phyloP scores from a whole-genome alignment of 352 stramenopile species.

The Pythium brassicae region DNA sequence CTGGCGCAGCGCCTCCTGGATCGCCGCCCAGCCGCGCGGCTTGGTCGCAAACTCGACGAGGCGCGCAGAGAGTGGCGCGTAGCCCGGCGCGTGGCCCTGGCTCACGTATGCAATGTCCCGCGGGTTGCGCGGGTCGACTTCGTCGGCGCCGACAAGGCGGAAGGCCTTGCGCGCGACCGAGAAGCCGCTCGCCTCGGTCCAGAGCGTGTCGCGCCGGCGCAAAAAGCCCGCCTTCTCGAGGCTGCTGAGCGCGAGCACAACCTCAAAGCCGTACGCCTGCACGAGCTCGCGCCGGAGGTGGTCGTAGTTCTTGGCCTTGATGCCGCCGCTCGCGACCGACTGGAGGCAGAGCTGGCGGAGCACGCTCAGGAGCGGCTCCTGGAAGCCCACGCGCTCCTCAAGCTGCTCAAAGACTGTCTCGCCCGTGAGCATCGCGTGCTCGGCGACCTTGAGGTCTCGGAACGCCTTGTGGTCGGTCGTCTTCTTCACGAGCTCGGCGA shows the following conservation, averaged over 20 bases:
- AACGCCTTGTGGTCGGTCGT: conserved; percentile 92
- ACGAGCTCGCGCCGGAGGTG: conserved; percentile 91
- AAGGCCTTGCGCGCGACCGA: conserved; percentile 85
- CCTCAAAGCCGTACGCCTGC: conserved; percentile 97
- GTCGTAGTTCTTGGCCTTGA: conserved; percentile 94
- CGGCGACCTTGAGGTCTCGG: conserved; percentile 92
- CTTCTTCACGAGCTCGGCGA: conserved; percentile 95
- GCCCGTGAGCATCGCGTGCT: conserved; percentile 95
- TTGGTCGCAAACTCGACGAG: conserved; percentile 90
- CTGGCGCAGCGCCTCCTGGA: conserved; percentile 82
- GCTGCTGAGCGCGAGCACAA: conserved; percentile 90
- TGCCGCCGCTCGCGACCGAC: conserved; percentile 89
- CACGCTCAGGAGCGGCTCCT: conserved; percentile 89
- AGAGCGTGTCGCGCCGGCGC: conserved; percentile 84
- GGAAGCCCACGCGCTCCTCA: conserved; percentile 93
- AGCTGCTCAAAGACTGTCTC: conserved; percentile 94
- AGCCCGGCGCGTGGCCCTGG: conserved; percentile 79
- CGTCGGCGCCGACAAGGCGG: conserved; percentile 91
- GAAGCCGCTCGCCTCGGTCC: conserved; percentile 84
- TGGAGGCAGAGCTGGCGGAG: conserved; percentile 93
- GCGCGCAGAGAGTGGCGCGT: conserved; percentile 91
- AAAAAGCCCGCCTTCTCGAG: conserved; percentile 93
- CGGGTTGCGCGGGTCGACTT: conserved; percentile 91
- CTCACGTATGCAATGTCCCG: conserved; percentile 93
- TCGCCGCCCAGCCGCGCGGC: conserved; percentile 64